phyloP scores from a whole-genome alignment of 108 stramenopile species.

The Seminavis robusta region DNA sequence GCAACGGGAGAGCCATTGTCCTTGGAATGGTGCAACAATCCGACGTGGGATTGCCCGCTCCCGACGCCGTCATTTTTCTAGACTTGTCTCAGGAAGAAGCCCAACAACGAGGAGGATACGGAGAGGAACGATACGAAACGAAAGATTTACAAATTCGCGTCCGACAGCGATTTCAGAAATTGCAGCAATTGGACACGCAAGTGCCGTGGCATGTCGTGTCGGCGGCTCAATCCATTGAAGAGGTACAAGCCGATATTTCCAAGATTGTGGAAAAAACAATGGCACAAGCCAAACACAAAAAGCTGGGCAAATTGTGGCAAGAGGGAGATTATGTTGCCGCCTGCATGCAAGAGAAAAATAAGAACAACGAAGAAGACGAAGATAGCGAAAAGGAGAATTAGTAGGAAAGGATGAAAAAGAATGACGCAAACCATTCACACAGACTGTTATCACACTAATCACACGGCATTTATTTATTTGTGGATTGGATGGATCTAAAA shows the following conservation, averaged over 20 bases:
- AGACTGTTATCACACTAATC: no score
- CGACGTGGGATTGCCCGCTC: slow-evolving; percentile 94
- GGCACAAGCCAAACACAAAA: slow-evolving; percentile 29
- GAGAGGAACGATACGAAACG: slow-evolving; percentile 87
- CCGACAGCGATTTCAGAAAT: slow-evolving; percentile 68
- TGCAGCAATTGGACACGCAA: slow-evolving; percentile 59
- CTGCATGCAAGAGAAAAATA: slow-evolving; percentile 4
- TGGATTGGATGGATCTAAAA: no score
- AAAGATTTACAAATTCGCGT: slow-evolving; percentile 81
- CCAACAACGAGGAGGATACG: slow-evolving; percentile 90
- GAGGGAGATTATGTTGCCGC: slow-evolving; percentile 48
- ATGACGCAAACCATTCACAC: no score
- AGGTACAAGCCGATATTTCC: slow-evolving; percentile 63
- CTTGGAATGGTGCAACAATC: slow-evolving; percentile 89
- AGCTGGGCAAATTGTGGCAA: slow-evolving; percentile 48
- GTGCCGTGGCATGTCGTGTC: slow-evolving; percentile 79
- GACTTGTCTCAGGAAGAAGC: slow-evolving; percentile 88
- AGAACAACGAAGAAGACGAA: background rate
- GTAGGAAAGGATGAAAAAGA: no score
- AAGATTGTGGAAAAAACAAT: slow-evolving; percentile 56
- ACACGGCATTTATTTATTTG: no score
- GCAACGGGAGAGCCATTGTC: slow-evolving; percentile 34
- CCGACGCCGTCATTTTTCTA: slow-evolving; percentile 95
- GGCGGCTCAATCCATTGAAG: slow-evolving; percentile 75
- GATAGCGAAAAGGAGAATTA: no score